Conservation (phyloP, 75 land plant species). For the Cunninghamia lanceolata region DNA sequence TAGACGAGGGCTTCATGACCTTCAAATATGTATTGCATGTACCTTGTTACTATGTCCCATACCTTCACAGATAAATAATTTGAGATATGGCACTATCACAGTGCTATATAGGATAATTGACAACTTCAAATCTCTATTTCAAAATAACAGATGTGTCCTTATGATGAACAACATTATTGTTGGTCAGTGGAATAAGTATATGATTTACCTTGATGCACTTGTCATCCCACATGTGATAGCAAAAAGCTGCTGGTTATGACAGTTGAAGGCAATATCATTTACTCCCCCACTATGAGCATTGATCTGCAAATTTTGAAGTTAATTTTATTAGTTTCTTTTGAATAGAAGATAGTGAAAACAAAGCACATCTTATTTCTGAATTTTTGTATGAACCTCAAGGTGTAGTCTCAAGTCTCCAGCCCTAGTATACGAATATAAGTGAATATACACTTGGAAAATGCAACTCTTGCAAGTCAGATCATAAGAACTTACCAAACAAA, state of each 20-base stretch:
- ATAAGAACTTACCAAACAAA: not conserved
- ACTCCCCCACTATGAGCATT: slow-evolving; percentile 20
- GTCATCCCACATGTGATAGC: slow-evolving; percentile 24
- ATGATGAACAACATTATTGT: not conserved
- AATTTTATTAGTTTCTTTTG: too few species aligned
- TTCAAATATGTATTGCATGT: slow-evolving; percentile 31
- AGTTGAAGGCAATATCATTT: slow-evolving; percentile 14
- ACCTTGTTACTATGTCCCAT: slow-evolving; percentile 32
- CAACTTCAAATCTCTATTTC: not conserved
- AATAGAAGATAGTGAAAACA: not conserved
- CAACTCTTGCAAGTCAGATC: slow-evolving; percentile 47
- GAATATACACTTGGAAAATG: slow-evolving; percentile 76
- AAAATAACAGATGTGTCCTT: not conserved
- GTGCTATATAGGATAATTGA: too few species aligned
- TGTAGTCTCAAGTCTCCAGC: slow-evolving; percentile 46
- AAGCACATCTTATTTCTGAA: not conserved
- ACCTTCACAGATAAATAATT: slow-evolving; percentile 10
- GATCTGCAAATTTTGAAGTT: not conserved
- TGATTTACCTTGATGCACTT: slow-evolving; percentile 20
- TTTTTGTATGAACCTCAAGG: slow-evolving; percentile 45
- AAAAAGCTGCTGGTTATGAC: slow-evolving; percentile 9
- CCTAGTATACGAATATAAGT: slow-evolving; percentile 43
- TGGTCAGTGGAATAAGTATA: too few species aligned
- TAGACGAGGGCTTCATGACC: too few species aligned
- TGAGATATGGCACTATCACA: too few species aligned